A percentile compares a stretch with the other conserved stretches of the same genome.
Evolutionary conservation across 495 filamentous ascomycete species (phyloP).

Genomic region (Entonaema liquescens): DNA sequence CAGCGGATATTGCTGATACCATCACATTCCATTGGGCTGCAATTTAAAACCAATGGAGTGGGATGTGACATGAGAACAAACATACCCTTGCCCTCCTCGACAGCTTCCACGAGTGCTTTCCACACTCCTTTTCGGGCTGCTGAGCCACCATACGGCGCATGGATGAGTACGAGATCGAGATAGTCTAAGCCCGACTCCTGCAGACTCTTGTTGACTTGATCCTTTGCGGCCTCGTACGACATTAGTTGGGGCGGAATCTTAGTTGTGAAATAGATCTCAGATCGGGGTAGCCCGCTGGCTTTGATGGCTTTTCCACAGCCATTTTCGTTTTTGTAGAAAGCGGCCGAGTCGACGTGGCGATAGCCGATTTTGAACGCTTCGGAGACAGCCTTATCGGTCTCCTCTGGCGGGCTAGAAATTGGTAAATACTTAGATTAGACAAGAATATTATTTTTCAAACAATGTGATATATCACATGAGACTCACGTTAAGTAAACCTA

Average conservation of each 20-base stretch:
- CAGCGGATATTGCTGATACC: not conserved
- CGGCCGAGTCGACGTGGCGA: slow-evolving; percentile 79
- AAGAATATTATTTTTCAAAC: not conserved
- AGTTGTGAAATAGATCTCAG: slow-evolving; percentile 75
- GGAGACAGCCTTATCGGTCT: slow-evolving; percentile 56
- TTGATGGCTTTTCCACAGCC: slow-evolving; percentile 70
- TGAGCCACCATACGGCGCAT: slow-evolving; percentile 68
- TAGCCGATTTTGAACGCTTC: slow-evolving; percentile 77
- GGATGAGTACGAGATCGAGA: slow-evolving; percentile 71
- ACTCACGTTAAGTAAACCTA: slow-evolving; percentile 79
- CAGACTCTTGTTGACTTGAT: slow-evolving; percentile 60
- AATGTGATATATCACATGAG: slow-evolving; percentile 9
- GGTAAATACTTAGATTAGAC: slow-evolving; percentile 6
- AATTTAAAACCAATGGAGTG: not conserved
- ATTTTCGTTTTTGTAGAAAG: slow-evolving; percentile 74
- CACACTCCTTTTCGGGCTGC: slow-evolving; percentile 67
- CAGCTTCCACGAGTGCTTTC: slow-evolving; percentile 67
- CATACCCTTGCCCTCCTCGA: slow-evolving; percentile 64
- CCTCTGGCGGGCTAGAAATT: slow-evolving; percentile 44
- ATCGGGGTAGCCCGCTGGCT: slow-evolving; percentile 64
- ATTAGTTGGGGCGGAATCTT: slow-evolving; percentile 64
- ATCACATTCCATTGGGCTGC: not conserved
- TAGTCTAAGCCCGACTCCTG: slow-evolving; percentile 64
- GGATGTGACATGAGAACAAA: not conserved
- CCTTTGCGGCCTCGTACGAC: slow-evolving; percentile 61